Conservation (phyloP, 2,329 filamentous ascomycete species). For the Fusarium luffae region DNA sequence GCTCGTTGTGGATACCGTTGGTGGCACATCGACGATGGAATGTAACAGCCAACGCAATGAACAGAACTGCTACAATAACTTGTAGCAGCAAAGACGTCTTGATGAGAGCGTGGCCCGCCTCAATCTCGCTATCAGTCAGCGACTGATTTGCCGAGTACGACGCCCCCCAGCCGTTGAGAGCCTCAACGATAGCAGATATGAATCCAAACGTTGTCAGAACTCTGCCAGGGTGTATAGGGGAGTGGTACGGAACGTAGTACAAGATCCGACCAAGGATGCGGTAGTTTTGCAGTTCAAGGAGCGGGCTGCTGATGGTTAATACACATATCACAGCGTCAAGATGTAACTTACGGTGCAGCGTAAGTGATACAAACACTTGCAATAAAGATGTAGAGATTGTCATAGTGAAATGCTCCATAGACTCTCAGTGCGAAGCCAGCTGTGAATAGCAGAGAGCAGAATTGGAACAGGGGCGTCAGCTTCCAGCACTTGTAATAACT, state of each 20-base stretch:
- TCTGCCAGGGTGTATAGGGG: conserved; percentile 60
- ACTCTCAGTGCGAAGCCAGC: conserved; percentile 62
- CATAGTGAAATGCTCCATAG: conserved; percentile 49
- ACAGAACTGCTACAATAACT: conserved; percentile 61
- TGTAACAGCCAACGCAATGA: conserved; percentile 58
- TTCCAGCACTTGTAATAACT: conserved; percentile 68
- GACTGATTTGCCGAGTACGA: conserved; percentile 59
- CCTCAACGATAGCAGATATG: conserved; percentile 60
- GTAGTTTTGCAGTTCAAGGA: conserved; percentile 71
- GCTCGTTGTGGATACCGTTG: conserved; percentile 50
- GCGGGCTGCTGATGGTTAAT: conserved; percentile 54
- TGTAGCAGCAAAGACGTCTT: conserved; percentile 66
- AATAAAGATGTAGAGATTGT: conserved; percentile 49
- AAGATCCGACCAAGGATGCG: conserved; percentile 69
- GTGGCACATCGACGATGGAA: conserved; percentile 61
- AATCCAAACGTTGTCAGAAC: conserved; percentile 60
- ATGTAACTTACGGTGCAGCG: conserved; percentile 48
- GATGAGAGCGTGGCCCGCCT: conserved; percentile 58
- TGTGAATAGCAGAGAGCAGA: conserved; percentile 65
- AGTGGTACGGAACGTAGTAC: conserved; percentile 66
- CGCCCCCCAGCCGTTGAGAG: conserved; percentile 60
- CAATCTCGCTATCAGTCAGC: conserved; percentile 52
- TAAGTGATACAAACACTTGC: conserved; percentile 51
- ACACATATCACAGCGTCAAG: background rate
- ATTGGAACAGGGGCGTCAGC: conserved; percentile 64